Conservation (phyloP, 176 grass and related monocot genomes). For the Tuctoria greenei region DNA sequence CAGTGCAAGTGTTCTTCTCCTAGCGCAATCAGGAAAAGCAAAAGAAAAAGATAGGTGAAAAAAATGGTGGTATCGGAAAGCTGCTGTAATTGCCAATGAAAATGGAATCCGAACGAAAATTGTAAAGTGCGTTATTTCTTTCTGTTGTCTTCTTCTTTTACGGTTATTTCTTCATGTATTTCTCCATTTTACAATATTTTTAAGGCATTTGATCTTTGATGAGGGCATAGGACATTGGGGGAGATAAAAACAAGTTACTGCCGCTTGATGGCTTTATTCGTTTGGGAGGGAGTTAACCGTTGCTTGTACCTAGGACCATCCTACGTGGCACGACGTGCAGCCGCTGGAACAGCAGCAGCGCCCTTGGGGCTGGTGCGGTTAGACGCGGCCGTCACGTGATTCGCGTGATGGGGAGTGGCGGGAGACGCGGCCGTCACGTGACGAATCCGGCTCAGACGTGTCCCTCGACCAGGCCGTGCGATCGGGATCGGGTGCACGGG, state of each 20-base stretch:
- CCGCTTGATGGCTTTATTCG: not conserved
- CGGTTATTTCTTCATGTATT: not conserved
- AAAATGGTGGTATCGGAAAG: not conserved
- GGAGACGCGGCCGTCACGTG: slow-evolving; percentile 24
- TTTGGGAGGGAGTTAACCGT: not conserved
- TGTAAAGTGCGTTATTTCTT: not conserved
- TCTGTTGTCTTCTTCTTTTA: not conserved
- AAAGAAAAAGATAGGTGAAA: not conserved
- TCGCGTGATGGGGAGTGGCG: slow-evolving; percentile 24
- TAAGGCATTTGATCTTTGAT: not conserved
- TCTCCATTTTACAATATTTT: not conserved
- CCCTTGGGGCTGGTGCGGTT: slow-evolving; percentile 2
- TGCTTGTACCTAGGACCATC: not conserved
- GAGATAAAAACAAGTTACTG: not conserved
- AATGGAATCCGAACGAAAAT: not conserved
- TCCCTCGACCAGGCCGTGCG: not conserved
- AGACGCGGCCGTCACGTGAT: slow-evolving; percentile 1
- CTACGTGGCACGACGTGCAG: not conserved
- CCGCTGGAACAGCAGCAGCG: not conserved
- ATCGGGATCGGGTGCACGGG: slow-evolving; percentile 25
- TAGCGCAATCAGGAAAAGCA: slow-evolving; percentile 4
- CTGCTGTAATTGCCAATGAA: not conserved
- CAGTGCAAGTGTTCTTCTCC: slow-evolving; percentile 53
- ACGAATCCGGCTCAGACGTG: not conserved
- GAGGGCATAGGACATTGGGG: not conserved